Base-by-base conservation (phyloP, 805 yeast genomes). In the Cephaloascus fragrans region DNA sequence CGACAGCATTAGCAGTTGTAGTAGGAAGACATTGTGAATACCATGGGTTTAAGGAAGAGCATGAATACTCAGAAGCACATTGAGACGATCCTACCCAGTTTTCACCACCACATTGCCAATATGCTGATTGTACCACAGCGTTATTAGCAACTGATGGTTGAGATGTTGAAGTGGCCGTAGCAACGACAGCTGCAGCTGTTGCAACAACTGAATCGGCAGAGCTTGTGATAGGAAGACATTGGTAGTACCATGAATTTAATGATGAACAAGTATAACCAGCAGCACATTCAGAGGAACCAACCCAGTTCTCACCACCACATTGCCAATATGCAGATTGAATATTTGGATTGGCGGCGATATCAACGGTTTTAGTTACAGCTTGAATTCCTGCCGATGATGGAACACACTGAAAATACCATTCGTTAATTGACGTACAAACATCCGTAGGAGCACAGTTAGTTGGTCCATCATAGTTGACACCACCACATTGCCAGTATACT, bases 401-500 rank as follows among this genome's bases (percentile, higher is more conserved):
- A 36, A 47, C 44, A 44, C 59, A 55, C 38, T 52, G 58, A 42
- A 43, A 48, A 41, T 52, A 54, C 46, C 36, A 52, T 26, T 45
- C 44, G 38, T 51, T 50, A 36, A 45, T 44, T 2, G 50, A 41
- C 32, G 37, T 37, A 41, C 58, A 55, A 18, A 40, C 40, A 31
- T 50, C 47, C 34, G 49, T 53, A 5, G 37, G 33, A 4, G 35
- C 45, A 47, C 60, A 53, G 8, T 37, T 39, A 5, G 50, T 45
- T 18, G 44, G 41, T 15, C 53, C 55, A 6, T 36, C 17, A 33
- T 39, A 52, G 34, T 39, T 39, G 8, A 17, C n/a, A 38, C 46
- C 50, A 36, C 55, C 56, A 47, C 56, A 52, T 41, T 50, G 56
- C n/a, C 42, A 42, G 34, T 47, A 50, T n/a, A n/a, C n/a, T n/a